These are phyloP conservation scores for Astragalus glycyphyllos DNA, from an alignment of 306 rosid species.

Conservation along the genomic window DNA sequence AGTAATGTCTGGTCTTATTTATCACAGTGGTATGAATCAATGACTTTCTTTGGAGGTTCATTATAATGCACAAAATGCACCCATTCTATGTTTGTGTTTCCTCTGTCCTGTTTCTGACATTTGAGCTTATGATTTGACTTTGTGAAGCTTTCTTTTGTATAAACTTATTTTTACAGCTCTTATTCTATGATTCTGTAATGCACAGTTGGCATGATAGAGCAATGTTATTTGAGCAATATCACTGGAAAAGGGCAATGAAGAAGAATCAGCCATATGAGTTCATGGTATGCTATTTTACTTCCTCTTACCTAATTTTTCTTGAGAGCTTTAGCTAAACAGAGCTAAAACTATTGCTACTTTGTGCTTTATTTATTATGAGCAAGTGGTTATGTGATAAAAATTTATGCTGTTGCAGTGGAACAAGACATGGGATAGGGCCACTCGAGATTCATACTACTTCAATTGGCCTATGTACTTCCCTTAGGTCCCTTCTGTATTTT, in stretches of 20 bases:
- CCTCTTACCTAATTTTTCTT: slow-evolving; percentile 5
- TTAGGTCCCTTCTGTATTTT: slow-evolving; percentile 39
- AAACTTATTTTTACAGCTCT: neutral
- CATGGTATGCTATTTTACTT: slow-evolving; percentile 54
- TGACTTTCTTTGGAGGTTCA: slow-evolving; percentile 10
- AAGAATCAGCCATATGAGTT: slow-evolving; percentile 72
- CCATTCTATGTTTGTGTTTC: slow-evolving; percentile 12
- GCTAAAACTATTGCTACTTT: slow-evolving; percentile 2
- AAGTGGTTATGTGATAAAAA: slow-evolving; percentile 5
- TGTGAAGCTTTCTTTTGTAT: slow-evolving; percentile 13
- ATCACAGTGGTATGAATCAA: neutral
- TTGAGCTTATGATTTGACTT: neutral
- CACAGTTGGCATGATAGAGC: slow-evolving; percentile 94
- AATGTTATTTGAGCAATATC: slow-evolving; percentile 80
- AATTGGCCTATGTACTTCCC: slow-evolving; percentile 88
- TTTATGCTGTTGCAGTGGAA: slow-evolving; percentile 80
- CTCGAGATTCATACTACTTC: slow-evolving; percentile 69
- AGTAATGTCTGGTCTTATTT: neutral
- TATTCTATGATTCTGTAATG: slow-evolving; percentile 28
- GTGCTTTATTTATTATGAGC: slow-evolving; percentile 34
- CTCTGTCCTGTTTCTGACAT: slow-evolving; percentile 9
- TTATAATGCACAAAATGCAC: neutral
- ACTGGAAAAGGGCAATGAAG: slow-evolving; percentile 80
- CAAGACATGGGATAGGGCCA: slow-evolving; percentile 67
- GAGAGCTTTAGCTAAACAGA: slow-evolving; percentile 4